These are phyloP conservation scores for Daldinia sp. DNA, from an alignment of 2,329 filamentous ascomycete genomes.

Conservation along the genomic window DNA sequence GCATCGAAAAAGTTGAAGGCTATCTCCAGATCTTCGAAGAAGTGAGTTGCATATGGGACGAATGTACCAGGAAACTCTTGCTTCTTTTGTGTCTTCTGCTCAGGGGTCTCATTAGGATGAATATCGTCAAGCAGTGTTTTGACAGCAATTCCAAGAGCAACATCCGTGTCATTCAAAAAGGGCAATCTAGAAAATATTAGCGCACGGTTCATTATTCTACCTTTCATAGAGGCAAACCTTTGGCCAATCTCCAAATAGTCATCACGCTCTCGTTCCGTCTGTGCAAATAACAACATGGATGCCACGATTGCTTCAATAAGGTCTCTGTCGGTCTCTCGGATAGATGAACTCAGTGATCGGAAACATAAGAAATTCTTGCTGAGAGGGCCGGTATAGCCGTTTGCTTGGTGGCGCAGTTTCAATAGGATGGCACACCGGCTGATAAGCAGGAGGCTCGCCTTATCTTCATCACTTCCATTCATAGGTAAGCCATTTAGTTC, in stretches of 20 bases:
- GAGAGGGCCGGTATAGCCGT: conserved; percentile 93
- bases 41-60: conserved; percentile 66
- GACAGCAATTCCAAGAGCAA: conserved; percentile 79
- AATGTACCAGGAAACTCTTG: conserved; percentile 60
- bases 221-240: conserved; percentile 58
- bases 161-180: conserved; percentile 74
- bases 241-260: conserved; percentile 75
- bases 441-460: conserved; percentile 79
- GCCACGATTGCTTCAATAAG: conserved; percentile 83
- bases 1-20: conserved; percentile 67
- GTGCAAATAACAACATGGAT: conserved; percentile 81
- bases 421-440: conserved; percentile 86
- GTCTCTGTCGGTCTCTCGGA: conserved; percentile 82
- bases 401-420: conserved; percentile 80
- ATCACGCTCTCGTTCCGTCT: conserved; percentile 74
- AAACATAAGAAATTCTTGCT: conserved; percentile 90
- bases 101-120: conserved; percentile 62
- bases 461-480: conserved; percentile 73
- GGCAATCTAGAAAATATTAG: conserved; percentile 61
- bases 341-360: conserved; percentile 80
- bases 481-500: conserved; percentile 64
- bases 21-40: conserved; percentile 67
- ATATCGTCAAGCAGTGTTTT: conserved; percentile 82
- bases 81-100: conserved; percentile 56
- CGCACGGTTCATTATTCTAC: conserved; percentile 5